Conservation (phyloP, 208 protist genomes). For the Leishmania aethiopica region DNA sequence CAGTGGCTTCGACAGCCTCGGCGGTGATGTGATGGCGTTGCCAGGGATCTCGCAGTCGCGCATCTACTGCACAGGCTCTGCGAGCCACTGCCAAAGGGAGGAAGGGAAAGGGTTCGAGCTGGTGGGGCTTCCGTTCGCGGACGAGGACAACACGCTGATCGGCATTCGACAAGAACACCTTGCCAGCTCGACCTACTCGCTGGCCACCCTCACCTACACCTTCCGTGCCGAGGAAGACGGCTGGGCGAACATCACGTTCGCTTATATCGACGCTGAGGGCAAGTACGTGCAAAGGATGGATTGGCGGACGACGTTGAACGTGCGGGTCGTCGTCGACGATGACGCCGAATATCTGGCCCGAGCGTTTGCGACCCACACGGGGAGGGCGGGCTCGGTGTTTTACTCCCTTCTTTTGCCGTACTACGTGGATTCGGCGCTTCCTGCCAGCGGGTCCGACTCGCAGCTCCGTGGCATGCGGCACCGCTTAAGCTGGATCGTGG, state of each 20-base stretch:
- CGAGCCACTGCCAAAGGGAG: neutral
- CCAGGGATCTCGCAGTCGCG: neutral
- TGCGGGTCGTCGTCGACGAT: neutral
- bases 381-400: neutral
- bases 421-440: neutral
- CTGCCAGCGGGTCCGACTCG: neutral
- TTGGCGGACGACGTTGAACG: neutral
- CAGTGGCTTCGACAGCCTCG: constrained; percentile 9
- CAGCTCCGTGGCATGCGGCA: neutral
- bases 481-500: neutral
- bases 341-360: neutral
- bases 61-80: neutral
- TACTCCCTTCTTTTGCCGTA: neutral
- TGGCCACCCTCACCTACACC: neutral
- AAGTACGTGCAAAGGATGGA: neutral
- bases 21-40: neutral
- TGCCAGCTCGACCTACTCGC: neutral
- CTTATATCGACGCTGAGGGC: neutral
- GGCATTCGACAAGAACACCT: constrained; percentile 9
- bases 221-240: constrained; percentile 4
- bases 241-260: constrained; percentile 9
- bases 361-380: neutral
- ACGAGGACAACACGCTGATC: neutral
- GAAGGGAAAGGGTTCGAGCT: constrained; percentile 1
- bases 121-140: neutral